phyloP scores from a whole-genome alignment of 2,329 filamentous ascomycete species.

The Sporothrix mexicana region DNA sequence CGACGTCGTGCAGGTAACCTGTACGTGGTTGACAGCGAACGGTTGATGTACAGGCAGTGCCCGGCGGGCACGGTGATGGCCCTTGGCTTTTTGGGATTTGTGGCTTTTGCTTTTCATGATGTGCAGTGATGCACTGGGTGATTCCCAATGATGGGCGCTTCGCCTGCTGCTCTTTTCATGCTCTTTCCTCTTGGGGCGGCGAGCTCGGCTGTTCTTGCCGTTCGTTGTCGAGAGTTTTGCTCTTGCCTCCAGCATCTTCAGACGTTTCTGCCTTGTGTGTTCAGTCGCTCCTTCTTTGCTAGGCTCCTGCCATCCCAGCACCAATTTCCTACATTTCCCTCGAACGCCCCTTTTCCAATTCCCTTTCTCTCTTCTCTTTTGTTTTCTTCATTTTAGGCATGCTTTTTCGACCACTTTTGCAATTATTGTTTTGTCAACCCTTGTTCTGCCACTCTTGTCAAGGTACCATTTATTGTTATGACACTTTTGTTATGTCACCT shows the following conservation, averaged over 20 bases:
- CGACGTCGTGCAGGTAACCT: not conserved
- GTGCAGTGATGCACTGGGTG: slow-evolving; percentile 16
- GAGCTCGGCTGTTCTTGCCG: slow-evolving; percentile 4
- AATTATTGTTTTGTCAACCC: not conserved
- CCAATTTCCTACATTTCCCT: not conserved
- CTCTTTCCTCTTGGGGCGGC: not conserved
- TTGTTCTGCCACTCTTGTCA: not conserved
- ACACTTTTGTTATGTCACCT: slow-evolving; percentile 6
- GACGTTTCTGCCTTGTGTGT: too few species aligned
- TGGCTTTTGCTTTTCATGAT: not conserved
- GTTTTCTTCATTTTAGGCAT: too few species aligned
- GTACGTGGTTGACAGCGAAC: not conserved
- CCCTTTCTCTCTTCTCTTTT: not conserved
- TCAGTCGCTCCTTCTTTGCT: not conserved
- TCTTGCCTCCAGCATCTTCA: too few species aligned
- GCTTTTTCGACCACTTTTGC: not conserved
- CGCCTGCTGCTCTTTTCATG: slow-evolving; percentile 9
- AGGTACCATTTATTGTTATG: not conserved
- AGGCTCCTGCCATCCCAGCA: not conserved
- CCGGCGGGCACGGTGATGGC: not conserved
- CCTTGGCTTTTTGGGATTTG: slow-evolving; percentile 3
- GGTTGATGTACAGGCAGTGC: too few species aligned
- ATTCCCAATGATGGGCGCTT: slow-evolving; percentile 15
- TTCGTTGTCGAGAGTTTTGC: too few species aligned
- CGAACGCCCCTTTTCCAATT: not conserved